phyloP scores from a whole-genome alignment of 176 grass and related monocot genomes.

The Cymbopogon citratus region DNA sequence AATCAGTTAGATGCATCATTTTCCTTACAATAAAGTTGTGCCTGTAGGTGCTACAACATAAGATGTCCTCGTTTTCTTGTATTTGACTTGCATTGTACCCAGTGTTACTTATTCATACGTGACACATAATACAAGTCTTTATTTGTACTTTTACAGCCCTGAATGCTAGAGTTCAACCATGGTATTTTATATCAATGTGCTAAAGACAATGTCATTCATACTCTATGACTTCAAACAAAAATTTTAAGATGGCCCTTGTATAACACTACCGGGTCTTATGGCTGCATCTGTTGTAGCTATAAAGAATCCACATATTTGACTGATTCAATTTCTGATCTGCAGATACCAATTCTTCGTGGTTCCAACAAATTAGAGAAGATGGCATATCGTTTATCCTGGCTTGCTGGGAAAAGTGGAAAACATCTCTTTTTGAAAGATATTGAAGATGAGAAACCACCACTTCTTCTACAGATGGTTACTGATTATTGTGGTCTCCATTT shows the following conservation, averaged over 20 bases:
- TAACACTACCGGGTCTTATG: neutral
- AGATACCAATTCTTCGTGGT: slow-evolving; percentile 76
- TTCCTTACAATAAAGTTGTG: neutral
- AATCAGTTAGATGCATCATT: neutral
- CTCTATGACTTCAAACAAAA: neutral
- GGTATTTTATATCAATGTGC: neutral
- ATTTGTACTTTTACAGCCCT: neutral
- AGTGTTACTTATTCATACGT: neutral
- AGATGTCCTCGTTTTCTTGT: neutral
- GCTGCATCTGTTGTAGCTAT: neutral
- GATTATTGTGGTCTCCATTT: slow-evolving; percentile 65
- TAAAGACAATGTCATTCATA: neutral
- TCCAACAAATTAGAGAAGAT: slow-evolving; percentile 65
- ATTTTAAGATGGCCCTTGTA: no score
- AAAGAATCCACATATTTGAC: neutral
- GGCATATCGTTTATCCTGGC: slow-evolving; percentile 64
- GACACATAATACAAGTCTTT: neutral
- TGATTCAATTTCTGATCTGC: slow-evolving; percentile 19
- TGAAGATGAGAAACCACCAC: slow-evolving; percentile 72
- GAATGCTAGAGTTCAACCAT: neutral
- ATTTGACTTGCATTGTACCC: neutral
- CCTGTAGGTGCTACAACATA: neutral
- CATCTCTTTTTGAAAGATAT: slow-evolving; percentile 76
- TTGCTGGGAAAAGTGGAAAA: slow-evolving; percentile 80
- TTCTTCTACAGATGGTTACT: slow-evolving; percentile 86